These are phyloP conservation scores for Yamadazyma sp. DNA, from an alignment of 805 yeast genomes.

Conservation along the genomic window DNA sequence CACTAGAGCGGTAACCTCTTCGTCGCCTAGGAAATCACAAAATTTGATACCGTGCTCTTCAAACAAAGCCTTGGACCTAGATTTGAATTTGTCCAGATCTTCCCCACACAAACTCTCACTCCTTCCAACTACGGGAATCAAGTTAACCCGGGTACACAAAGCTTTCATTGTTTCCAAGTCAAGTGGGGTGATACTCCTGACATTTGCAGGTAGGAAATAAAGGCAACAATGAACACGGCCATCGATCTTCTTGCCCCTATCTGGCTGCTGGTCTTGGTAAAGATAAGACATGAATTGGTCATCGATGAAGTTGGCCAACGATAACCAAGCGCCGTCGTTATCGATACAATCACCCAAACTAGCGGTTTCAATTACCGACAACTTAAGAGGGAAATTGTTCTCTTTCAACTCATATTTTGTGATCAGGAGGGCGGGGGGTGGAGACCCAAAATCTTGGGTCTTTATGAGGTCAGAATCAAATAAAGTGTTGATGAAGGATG, in stretches of 20 bases:
- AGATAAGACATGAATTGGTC: constrained; percentile 69
- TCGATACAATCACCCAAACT: constrained; percentile 74
- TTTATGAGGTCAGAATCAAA: constrained; percentile 38
- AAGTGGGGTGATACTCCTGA: constrained; percentile 44
- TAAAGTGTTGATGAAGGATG: constrained; percentile 77
- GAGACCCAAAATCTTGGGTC: neutral
- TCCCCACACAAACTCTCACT: constrained; percentile 32
- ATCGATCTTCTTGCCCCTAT: constrained; percentile 44
- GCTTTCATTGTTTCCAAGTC: constrained; percentile 39
- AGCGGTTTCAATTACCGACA: constrained; percentile 68
- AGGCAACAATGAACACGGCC: constrained; percentile 81
- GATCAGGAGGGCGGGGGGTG: neutral
- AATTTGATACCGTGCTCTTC: constrained; percentile 25
- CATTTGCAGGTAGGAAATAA: constrained; percentile 75
- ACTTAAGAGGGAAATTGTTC: constrained; percentile 54
- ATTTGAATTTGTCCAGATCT: constrained; percentile 28
- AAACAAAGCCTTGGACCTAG: constrained; percentile 24
- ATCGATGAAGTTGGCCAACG: constrained; percentile 69
- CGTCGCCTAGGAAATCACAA: constrained; percentile 33
- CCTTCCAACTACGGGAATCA: constrained; percentile 41
- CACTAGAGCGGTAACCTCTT: constrained; percentile 29
- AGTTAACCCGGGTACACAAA: constrained; percentile 32
- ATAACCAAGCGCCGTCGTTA: constrained; percentile 34
- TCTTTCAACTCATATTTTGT: constrained; percentile 58
- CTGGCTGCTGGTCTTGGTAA: constrained; percentile 60